Base-by-base conservation (phyloP, 345 rosid species). In the Salix caprea region DNA sequence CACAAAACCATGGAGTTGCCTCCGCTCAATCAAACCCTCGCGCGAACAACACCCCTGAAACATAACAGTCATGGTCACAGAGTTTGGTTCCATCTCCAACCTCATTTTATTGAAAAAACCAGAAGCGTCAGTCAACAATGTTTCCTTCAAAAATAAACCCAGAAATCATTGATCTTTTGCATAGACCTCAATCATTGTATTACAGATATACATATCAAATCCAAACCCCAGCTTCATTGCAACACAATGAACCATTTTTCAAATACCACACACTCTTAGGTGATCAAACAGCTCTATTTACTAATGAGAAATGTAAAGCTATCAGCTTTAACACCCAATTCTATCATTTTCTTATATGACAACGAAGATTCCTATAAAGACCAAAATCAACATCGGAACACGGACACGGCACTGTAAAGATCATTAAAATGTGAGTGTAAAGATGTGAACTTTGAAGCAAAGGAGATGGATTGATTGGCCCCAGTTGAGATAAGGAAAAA, bases 21-120 rank as follows among this genome's bases (percentile, higher is more conserved):
- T 81, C 69, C 83, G 85, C 46, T 58, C 71, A 36, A 12, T 11
- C 26, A 73, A 67, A 71, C 60, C 72, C 37, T 70, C 80, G 14
- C 48, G 72, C 9, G 30, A n/a, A 74, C 30, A 81, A 62, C 89
- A 84, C 30, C 84, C 84, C 13, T 73, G 84, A 71, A 86, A 65
- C 78, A 86, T 34, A 66, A 82, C 84, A 72, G 84, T 77, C 36
- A 82, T 7, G 37, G 85, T 79, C 52, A 86, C 86, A 5, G 80
- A 79, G 76, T 81, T 81, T 10, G 85, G 85, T 75, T 76, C 72
- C 70, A 70, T 13, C 46, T 72, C 84, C 67, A 42, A 0, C 60
- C 83, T 79, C 85, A 86, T 79, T 70, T 62, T 72, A 46, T 65
- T 79, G n/a, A 86, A 81, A 72, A 81, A 73, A 16, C 26, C 74